These are phyloP conservation scores for Lasiodiplodia sp. DNA, from an alignment of 2,329 filamentous ascomycete genomes.

Conservation along the genomic window DNA sequence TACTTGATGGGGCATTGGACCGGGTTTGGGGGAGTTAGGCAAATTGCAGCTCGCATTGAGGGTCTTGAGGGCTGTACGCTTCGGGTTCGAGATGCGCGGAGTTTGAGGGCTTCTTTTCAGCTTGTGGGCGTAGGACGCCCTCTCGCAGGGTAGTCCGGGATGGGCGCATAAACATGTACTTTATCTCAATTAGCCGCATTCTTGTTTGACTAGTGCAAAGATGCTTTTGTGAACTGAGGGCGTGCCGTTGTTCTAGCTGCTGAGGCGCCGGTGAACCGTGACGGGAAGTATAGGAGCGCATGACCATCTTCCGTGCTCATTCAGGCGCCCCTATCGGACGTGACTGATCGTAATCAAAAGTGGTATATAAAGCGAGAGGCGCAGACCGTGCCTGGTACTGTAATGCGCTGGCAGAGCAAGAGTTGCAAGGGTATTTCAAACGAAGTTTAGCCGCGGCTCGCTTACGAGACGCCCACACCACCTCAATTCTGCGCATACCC, in stretches of 20 bases:
- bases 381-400: background rate
- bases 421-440: background rate
- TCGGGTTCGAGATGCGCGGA: background rate
- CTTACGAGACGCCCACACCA: constrained; percentile 30
- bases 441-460: constrained; percentile 10
- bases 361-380: constrained; percentile 2
- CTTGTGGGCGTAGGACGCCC: background rate
- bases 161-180: background rate
- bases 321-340: background rate
- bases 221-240: constrained; percentile 6
- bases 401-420: background rate
- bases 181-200: constrained; percentile 10
- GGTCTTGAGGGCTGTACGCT: background rate
- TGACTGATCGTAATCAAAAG: background rate
- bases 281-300: constrained; percentile 1
- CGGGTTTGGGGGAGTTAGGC: constrained; percentile 5
- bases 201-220: constrained; percentile 9
- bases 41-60: background rate
- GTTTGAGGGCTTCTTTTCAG: background rate
- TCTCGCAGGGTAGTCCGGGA: background rate
- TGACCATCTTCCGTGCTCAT: background rate
- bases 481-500: constrained; percentile 12
- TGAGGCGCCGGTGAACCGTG: background rate
- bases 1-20: constrained; percentile 17
- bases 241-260: background rate